These are phyloP conservation scores for Waltergamsia citrina DNA, from an alignment of 2,329 filamentous ascomycete genomes.

Conservation along the genomic window DNA sequence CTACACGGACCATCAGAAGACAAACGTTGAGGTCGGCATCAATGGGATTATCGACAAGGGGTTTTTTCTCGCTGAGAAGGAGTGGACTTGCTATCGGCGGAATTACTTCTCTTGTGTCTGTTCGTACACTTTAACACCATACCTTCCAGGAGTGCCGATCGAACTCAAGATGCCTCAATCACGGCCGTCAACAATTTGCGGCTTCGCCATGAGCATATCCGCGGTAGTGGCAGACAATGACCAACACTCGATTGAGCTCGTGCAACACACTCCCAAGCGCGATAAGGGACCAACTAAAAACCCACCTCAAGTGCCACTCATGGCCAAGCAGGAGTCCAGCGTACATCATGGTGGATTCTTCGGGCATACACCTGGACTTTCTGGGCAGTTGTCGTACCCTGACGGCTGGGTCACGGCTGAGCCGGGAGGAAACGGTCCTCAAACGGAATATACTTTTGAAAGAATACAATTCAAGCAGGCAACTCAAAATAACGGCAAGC, in stretches of 20 bases:
- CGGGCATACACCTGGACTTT: not conserved
- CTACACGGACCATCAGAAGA: conserved; percentile 39
- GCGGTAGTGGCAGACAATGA: conserved; percentile 71
- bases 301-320: conserved; percentile 59
- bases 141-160: conserved; percentile 33
- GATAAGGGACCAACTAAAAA: conserved; percentile 77
- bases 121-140: conserved; percentile 61
- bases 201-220: conserved; percentile 76
- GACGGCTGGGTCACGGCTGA: conserved; percentile 24
- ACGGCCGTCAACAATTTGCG: conserved; percentile 51
- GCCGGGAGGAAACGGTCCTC: conserved; percentile 23
- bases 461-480: conserved; percentile 92
- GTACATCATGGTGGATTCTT: not conserved
- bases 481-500: conserved; percentile 88
- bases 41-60: conserved; percentile 79
- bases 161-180: conserved; percentile 41
- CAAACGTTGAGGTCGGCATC: conserved; percentile 60
- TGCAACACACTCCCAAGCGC: conserved; percentile 85
- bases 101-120: conserved; percentile 88
- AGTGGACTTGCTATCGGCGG: conserved; percentile 87
- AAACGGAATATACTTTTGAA: conserved; percentile 62
- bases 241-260: conserved; percentile 70
- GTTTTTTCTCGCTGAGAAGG: conserved; percentile 70
- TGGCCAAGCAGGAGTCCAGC: conserved; percentile 39
- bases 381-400: conserved; percentile 25